Percentiles rank a stretch among this genome's conserved stretches.
phyloP scores from a whole-genome alignment of 768 basidiomycete species.

The Panaeolus cyanescens region DNA sequence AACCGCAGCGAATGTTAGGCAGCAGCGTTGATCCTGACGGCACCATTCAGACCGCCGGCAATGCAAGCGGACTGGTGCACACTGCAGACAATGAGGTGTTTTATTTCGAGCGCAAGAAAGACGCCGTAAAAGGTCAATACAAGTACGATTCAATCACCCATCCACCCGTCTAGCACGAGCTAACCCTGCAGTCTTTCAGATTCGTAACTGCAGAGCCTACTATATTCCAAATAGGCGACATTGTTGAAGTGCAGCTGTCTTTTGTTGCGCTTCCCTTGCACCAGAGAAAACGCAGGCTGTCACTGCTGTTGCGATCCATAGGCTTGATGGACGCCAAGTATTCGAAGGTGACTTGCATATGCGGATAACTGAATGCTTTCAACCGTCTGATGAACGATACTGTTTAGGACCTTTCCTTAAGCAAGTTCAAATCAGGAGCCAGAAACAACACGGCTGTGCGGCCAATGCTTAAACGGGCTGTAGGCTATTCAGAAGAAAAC shows the following conservation, averaged over 20 bases:
- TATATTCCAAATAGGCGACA: constrained; percentile 4
- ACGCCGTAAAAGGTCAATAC: neutral
- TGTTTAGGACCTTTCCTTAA: neutral
- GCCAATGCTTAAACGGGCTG: neutral
- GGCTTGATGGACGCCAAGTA: neutral
- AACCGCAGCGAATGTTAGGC: neutral
- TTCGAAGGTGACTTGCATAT: neutral
- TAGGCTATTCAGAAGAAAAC: neutral
- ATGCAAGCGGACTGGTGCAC: neutral
- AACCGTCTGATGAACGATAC: neutral
- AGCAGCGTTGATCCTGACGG: neutral
- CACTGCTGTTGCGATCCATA: neutral
- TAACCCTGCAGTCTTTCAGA: neutral
- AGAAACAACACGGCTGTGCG: too few species aligned
- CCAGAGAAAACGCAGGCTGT: neutral
- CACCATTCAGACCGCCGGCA: neutral
- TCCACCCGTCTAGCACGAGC: neutral
- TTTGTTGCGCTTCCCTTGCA: neutral
- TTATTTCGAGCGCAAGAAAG: neutral
- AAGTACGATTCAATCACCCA: neutral
- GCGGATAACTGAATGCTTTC: too few species aligned
- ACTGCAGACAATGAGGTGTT: neutral
- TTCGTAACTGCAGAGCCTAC: neutral
- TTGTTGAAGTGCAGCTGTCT: constrained; percentile 2
- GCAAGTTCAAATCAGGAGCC: neutral